Conservation (phyloP, 768 basidiomycete species). For the Termitomyces titanicus region DNA sequence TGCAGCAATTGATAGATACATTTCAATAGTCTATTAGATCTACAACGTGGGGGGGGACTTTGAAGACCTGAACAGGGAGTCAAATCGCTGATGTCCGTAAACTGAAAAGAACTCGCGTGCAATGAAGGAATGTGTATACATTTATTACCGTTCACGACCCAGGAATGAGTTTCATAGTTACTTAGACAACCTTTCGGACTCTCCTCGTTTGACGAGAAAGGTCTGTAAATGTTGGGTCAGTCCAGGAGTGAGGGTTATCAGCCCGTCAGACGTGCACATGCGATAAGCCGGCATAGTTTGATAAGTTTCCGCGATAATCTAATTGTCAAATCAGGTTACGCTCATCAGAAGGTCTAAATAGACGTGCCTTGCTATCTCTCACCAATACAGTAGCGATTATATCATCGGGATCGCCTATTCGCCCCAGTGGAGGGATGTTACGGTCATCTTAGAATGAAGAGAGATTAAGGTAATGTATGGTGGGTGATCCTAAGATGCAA, state of each 20-base stretch:
- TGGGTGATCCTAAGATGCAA: not conserved
- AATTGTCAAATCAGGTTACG: not conserved
- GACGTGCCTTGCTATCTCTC: conserved; percentile 56
- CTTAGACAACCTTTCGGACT: conserved; percentile 21
- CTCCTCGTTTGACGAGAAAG: conserved; percentile 30
- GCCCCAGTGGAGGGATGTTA: conserved; percentile 69
- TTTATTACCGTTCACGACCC: not conserved
- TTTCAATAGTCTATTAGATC: no score
- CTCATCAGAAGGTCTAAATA: not conserved
- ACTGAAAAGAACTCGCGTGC: not conserved
- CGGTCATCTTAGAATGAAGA: conserved; percentile 50
- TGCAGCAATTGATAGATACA: not conserved
- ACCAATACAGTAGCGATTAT: conserved; percentile 78
- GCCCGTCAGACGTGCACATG: conserved; percentile 71
- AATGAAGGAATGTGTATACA: not conserved
- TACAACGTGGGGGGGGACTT: not conserved
- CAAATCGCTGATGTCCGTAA: not conserved
- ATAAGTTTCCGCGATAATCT: conserved; percentile 73
- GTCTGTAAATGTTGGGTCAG: conserved; percentile 46
- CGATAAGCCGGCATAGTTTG: conserved; percentile 84
- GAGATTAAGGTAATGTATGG: conserved; percentile 2
- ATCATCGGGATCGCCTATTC: conserved; percentile 82
- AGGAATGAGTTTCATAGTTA: not conserved
- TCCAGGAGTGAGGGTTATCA: conserved; percentile 65
- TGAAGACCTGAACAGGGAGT: not conserved